A percentile compares a stretch with the other conserved stretches of the same genome.
These are phyloP conservation scores for Penicillium janthinellum DNA, from an alignment of 2,329 filamentous ascomycete genomes.

Conservation along the genomic window DNA sequence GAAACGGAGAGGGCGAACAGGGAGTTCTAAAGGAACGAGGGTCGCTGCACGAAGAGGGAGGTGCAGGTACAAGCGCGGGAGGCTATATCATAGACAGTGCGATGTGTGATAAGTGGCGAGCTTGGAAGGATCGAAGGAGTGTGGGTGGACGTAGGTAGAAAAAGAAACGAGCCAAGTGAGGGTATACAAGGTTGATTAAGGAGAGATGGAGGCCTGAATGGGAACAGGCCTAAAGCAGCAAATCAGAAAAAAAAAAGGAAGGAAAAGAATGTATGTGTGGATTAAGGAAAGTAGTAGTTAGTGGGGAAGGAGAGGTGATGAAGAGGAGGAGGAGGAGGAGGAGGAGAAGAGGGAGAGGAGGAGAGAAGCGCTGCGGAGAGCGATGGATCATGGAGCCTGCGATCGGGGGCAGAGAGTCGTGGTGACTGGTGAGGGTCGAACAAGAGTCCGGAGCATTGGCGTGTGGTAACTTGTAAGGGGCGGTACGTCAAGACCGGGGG, in stretches of 20 bases:
- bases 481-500: conserved; percentile 12
- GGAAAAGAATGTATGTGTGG: conserved; percentile 22
- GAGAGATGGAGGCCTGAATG: conserved; percentile 28
- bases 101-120: conserved; percentile 10
- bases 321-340: neutral
- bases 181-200: conserved; percentile 23
- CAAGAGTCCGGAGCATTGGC: neutral
- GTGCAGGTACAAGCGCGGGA: conserved; percentile 19
- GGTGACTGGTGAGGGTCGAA: neutral
- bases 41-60: conserved; percentile 23
- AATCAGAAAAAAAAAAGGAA: conserved; percentile 17
- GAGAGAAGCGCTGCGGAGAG: neutral
- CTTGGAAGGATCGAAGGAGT: conserved; percentile 14
- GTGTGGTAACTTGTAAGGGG: conserved; percentile 3
- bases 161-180: conserved; percentile 26
- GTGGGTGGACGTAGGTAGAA: conserved; percentile 13
- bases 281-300: conserved; percentile 14
- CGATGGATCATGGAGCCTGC: neutral
- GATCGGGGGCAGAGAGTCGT: neutral
- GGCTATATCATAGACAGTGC: conserved; percentile 22
- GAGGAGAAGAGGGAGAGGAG: neutral
- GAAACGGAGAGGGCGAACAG: neutral
- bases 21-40: conserved; percentile 1
- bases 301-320: neutral
- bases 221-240: conserved; percentile 21